Evolutionary conservation across 208 protist genomes (phyloP), one percentile per base, ranked within the genome.

Genomic region (Lotmaria passim): DNA sequence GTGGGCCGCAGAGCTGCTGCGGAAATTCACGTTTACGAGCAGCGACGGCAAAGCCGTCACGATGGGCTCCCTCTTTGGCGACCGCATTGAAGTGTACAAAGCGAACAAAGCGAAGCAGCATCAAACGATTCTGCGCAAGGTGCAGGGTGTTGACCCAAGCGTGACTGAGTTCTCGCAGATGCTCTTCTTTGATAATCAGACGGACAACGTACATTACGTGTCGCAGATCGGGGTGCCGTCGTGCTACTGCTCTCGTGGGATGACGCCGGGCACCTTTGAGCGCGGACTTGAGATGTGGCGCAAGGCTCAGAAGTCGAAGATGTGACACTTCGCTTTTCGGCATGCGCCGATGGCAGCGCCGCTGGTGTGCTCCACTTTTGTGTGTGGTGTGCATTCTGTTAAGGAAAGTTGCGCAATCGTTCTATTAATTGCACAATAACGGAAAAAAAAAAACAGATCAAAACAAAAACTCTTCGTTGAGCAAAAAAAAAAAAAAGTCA

Each of bases 161-260:
- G 78, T 93, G 34, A 82, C 77, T 7, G 81, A 89, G 38, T 92
- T 93, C 62, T 69, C 71, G 7, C 76, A 96, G 33, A 90, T 97
- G 78, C 61, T 98, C 11, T 98, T 97, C 60, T 98, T 96, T 75
- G 92, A 98, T 59, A 97, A 97, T 61, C 88, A 97, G 60, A 86
- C 38, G 2, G 81, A 94, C 44, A 98, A 98, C 62, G 82, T 90
- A 53, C 41, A 68, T 19, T 69, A 81, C 63, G 94, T 96, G 15
- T 86, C 84, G 12, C 28, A n/a, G 17, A 48, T 95, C 28, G 92
- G 92, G 24, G 92, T 97, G 28, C 52, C 79, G 34, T 90, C 83
- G 73, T 87, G 77, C 30, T 93, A 96, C 73, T 94, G 88, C 66
- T 78, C 81, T 2, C 48, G 81, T 61, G 94, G 94, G 15, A 87